phyloP scores from a whole-genome alignment of 495 filamentous ascomycete genomes.

The Aspergillus biplanus region DNA sequence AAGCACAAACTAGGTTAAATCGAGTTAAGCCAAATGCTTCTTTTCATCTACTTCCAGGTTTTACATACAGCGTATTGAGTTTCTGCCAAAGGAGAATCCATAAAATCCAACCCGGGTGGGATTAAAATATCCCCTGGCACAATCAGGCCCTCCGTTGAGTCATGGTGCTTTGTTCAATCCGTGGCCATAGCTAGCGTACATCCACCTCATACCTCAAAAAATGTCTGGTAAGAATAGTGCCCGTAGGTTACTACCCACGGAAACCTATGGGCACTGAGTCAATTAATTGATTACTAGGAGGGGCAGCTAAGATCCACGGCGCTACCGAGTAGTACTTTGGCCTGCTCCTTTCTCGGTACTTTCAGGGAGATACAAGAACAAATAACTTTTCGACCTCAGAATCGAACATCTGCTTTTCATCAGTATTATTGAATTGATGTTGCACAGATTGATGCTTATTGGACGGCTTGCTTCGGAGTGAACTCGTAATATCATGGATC shows the following conservation, averaged over 20 bases:
- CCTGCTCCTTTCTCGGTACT: background rate
- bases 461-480: background rate
- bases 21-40: background rate
- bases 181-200: background rate
- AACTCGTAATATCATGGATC: background rate
- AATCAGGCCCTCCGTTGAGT: background rate
- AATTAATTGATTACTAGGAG: background rate
- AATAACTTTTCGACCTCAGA: background rate
- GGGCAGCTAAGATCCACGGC: background rate
- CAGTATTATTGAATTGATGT: background rate
- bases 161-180: constrained; percentile 2
- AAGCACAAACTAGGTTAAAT: background rate
- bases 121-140: background rate
- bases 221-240: background rate
- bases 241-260: background rate
- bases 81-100: background rate
- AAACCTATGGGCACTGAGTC: background rate
- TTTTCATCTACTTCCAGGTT: background rate
- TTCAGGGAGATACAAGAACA: background rate
- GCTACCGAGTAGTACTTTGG: background rate
- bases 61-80: background rate
- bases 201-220: background rate
- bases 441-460: background rate
- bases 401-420: background rate
- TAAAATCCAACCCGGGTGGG: background rate